A percentile compares a stretch with the other conserved stretches of the same genome.
phyloP scores from a whole-genome alignment of 108 stramenopile genomes.

The Pinguiococcus pyrenoidosus region DNA sequence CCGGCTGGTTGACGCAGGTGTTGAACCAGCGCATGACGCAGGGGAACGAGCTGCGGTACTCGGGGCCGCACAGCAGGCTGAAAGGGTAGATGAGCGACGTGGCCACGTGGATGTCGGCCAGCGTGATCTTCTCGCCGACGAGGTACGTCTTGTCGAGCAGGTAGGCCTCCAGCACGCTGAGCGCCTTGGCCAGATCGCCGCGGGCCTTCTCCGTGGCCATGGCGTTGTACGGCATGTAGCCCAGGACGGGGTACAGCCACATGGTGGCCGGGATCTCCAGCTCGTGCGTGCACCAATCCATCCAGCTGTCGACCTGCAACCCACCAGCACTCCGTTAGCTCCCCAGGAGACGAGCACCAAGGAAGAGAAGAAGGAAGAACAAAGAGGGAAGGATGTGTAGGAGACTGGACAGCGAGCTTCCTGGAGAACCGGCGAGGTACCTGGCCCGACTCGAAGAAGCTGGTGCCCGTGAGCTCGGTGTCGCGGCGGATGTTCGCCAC shows the following conservation, averaged over 20 bases:
- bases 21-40: slow-evolving; percentile 65
- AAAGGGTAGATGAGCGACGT: slow-evolving; percentile 74
- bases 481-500: slow-evolving; percentile 59
- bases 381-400: no score
- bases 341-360: no score
- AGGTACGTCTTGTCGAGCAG: slow-evolving; percentile 41
- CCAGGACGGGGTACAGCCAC: slow-evolving; percentile 68
- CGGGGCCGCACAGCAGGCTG: slow-evolving; percentile 57
- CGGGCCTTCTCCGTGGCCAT: slow-evolving; percentile 50
- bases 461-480: slow-evolving; percentile 52
- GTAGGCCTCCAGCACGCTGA: slow-evolving; percentile 44
- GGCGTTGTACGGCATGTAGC: slow-evolving; percentile 60
- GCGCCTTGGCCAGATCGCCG: slow-evolving; percentile 45
- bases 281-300: slow-evolving; percentile 65
- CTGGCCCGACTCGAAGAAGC: slow-evolving; percentile 45
- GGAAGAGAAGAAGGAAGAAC: no score
- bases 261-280: slow-evolving; percentile 78
- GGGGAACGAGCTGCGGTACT: slow-evolving; percentile 47
- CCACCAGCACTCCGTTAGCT: no score
- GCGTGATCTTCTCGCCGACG: slow-evolving; percentile 60
- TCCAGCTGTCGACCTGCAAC: slow-evolving; percentile 66
- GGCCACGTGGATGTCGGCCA: slow-evolving; percentile 74
- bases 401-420: no score
- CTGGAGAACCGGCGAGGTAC: slow-evolving; percentile 27
- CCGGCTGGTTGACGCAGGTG: slow-evolving; percentile 59